Percentiles rank a stretch among this genome's conserved stretches.
Conservation (phyloP, 179 eudicot species). For the Drosera spatulata region DNA sequence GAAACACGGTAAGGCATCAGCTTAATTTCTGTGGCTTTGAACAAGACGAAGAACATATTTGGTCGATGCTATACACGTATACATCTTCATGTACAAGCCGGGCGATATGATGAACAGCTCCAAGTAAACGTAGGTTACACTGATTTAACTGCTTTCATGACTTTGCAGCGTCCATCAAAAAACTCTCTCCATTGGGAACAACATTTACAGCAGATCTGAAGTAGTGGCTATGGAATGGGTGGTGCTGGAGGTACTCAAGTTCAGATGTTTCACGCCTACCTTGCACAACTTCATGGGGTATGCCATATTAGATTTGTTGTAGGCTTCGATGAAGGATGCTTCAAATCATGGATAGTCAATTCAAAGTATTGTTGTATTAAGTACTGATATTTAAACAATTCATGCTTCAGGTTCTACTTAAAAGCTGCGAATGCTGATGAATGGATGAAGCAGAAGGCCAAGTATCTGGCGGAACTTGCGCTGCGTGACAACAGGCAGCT, state of each 20-base stretch:
- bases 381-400: not conserved
- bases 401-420: constrained; percentile 65
- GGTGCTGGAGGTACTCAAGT: constrained; percentile 78
- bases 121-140: not conserved
- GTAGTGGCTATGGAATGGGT: constrained; percentile 99
- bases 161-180: constrained; percentile 52
- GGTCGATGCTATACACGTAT: too few species aligned
- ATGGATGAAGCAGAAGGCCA: constrained; percentile 43
- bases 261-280: constrained; percentile 72
- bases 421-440: constrained; percentile 70
- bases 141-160: not conserved
- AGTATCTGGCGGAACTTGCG: constrained; percentile 53
- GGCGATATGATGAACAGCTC: too few species aligned
- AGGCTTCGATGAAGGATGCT: not conserved
- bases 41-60: too few species aligned
- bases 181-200: constrained; percentile 44
- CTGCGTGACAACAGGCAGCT: constrained; percentile 67
- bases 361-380: not conserved
- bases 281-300: constrained; percentile 87
- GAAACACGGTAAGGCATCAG: not conserved
- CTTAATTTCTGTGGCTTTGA: not conserved
- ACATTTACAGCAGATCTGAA: constrained; percentile 52
- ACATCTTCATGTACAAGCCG: too few species aligned
- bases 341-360: too few species aligned
- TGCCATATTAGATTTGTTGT: not conserved